phyloP scores from a whole-genome alignment of 768 basidiomycete genomes.

The Rhizopogon vinicolor region DNA sequence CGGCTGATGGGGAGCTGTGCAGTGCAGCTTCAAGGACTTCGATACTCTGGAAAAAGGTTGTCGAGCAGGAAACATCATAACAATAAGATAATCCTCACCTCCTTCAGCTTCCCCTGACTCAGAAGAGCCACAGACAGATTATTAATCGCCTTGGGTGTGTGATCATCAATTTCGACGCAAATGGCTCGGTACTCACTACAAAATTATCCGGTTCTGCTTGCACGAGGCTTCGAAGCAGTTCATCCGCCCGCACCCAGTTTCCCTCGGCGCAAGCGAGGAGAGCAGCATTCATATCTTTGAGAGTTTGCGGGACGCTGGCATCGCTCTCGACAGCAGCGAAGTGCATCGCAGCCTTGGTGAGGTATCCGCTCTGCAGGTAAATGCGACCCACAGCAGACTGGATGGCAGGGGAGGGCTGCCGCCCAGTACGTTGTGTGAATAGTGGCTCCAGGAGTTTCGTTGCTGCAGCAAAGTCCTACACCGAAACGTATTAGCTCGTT shows the following conservation, averaged over 20 bases:
- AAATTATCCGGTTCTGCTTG: slow-evolving; percentile 55
- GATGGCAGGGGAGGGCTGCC: slow-evolving; percentile 43
- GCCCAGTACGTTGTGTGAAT: slow-evolving; percentile 34
- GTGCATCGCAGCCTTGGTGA: slow-evolving; percentile 54
- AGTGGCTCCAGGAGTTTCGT: slow-evolving; percentile 65
- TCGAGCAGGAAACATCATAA: background rate
- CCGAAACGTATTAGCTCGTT: background rate
- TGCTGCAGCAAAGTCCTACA: slow-evolving; percentile 67
- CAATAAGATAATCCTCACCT: slow-evolving; percentile 37
- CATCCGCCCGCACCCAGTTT: slow-evolving; percentile 56
- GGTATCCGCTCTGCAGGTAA: slow-evolving; percentile 69
- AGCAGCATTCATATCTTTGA: slow-evolving; percentile 58
- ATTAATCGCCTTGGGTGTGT: slow-evolving; percentile 55
- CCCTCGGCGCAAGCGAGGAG: slow-evolving; percentile 66
- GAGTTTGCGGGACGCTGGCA: slow-evolving; percentile 37
- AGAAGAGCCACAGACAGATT: slow-evolving; percentile 71
- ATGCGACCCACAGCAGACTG: slow-evolving; percentile 69
- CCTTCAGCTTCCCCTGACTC: slow-evolving; percentile 65
- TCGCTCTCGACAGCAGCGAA: slow-evolving; percentile 40
- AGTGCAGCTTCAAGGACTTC: slow-evolving; percentile 62
- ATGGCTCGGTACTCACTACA: slow-evolving; percentile 36
- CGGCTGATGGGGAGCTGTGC: slow-evolving; percentile 58
- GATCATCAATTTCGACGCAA: background rate
- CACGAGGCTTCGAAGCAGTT: slow-evolving; percentile 39
- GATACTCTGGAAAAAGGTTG: slow-evolving; percentile 47